These are phyloP conservation scores for Fusarium hostae DNA, from an alignment of 2,329 filamentous ascomycete species.

Conservation along the genomic window DNA sequence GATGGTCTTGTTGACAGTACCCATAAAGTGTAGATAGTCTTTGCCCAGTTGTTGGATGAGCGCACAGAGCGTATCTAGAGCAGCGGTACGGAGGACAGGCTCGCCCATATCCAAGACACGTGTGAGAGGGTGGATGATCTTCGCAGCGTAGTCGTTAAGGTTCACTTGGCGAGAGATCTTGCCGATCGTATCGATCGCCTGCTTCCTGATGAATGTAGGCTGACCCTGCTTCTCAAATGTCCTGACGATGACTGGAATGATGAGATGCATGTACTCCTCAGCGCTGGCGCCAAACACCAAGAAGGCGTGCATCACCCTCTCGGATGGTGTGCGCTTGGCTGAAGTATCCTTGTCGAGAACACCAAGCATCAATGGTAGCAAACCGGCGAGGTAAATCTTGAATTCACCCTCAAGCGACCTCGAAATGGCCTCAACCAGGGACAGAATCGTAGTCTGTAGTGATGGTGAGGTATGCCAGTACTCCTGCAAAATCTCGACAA, in stretches of 20 bases:
- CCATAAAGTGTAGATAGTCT: constrained; percentile 94
- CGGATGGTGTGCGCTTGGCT: constrained; percentile 80
- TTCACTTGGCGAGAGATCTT: constrained; percentile 97
- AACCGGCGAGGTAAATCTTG: constrained; percentile 89
- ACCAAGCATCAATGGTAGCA: constrained; percentile 93
- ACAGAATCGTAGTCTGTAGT: constrained; percentile 90
- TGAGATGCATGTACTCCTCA: constrained; percentile 99
- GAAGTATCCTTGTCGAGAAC: constrained; percentile 88
- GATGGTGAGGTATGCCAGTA: constrained; percentile 87
- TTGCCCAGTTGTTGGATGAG: constrained; percentile 95
- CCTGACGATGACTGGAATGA: constrained; percentile 93
- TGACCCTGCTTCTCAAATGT: constrained; percentile 92
- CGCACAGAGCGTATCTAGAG: constrained; percentile 92
- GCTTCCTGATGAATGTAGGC: constrained; percentile 81
- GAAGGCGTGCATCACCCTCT: constrained; percentile 93
- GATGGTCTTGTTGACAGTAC: constrained; percentile 90
- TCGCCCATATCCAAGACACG: constrained; percentile 82
- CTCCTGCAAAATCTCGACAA: constrained; percentile 86
- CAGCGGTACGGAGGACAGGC: constrained; percentile 77
- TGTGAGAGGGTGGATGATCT: constrained; percentile 93
- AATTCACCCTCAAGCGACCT: constrained; percentile 96
- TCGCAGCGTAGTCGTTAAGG: constrained; percentile 94
- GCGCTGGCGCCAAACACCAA: constrained; percentile 94
- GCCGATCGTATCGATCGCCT: constrained; percentile 93
- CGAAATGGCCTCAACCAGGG: constrained; percentile 92